Percentiles rank a stretch among this genome's conserved stretches.
phyloP scores from a whole-genome alignment of 2,329 filamentous ascomycete genomes.

The Trichophyton schoenleinii region DNA sequence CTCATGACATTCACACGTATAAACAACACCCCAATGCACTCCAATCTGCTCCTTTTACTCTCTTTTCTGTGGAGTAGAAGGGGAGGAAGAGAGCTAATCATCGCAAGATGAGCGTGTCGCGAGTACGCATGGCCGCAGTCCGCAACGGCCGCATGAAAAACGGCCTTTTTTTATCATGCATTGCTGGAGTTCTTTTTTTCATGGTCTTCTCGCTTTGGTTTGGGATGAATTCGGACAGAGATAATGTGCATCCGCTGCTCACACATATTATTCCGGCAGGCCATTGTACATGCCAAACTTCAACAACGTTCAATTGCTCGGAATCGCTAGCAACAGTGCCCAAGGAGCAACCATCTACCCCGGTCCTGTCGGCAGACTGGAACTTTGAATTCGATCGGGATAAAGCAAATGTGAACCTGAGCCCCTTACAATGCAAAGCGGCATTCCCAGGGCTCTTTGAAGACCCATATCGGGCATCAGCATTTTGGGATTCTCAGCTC shows the following conservation, averaged over 20 bases:
- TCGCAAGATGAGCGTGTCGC: not conserved
- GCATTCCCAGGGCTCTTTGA: constrained; percentile 29
- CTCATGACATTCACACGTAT: not conserved
- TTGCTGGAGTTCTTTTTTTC: not conserved
- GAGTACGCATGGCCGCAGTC: not conserved
- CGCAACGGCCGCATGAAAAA: not conserved
- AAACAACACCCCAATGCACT: not conserved
- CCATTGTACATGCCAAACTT: constrained; percentile 28
- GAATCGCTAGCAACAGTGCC: constrained; percentile 19
- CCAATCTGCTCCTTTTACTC: not conserved
- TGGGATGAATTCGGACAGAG: constrained; percentile 26
- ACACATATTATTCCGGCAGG: constrained; percentile 30
- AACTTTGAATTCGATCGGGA: constrained; percentile 24
- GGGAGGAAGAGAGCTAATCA: not conserved
- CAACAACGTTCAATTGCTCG: constrained; percentile 28
- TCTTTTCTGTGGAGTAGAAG: not conserved
- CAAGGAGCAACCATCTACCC: constrained; percentile 7
- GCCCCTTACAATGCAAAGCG: constrained; percentile 19
- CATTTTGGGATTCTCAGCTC: constrained; percentile 20
- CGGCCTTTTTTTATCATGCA: not conserved
- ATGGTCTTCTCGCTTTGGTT: constrained; percentile 13
- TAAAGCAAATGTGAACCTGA: constrained; percentile 21
- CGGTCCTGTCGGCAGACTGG: constrained; percentile 16
- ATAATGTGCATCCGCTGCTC: constrained; percentile 26
- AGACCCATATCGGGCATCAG: constrained; percentile 21